Evolutionary conservation across 139 green algal genomes (phyloP).

Genomic region (Pleodorina starrii): DNA sequence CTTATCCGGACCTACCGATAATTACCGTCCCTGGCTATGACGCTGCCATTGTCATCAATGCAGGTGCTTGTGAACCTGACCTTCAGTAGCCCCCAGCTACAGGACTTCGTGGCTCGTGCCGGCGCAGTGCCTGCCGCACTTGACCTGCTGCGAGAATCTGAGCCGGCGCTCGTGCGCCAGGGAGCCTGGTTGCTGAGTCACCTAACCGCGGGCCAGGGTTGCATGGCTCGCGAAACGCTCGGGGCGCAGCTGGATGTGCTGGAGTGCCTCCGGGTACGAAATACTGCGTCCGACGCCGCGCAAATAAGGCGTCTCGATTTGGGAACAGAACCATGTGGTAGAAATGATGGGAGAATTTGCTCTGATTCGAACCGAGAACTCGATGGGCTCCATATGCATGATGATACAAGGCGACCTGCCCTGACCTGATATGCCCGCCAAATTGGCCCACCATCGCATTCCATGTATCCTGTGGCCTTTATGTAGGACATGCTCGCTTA

Average conservation of each 20-base stretch:
- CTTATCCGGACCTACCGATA: no score
- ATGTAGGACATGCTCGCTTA: neutral
- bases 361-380: no score
- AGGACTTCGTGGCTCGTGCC: neutral
- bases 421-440: no score
- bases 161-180: neutral
- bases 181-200: conserved; percentile 23
- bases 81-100: neutral
- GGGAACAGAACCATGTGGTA: no score
- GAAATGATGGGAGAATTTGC: no score
- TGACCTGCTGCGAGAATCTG: neutral
- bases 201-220: conserved; percentile 5
- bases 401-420: no score
- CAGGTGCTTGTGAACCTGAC: conserved; percentile 27
- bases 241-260: neutral
- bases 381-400: no score
- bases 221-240: neutral
- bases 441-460: no score
- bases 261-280: neutral
- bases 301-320: no score
- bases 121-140: neutral
- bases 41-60: neutral
- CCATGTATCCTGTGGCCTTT: neutral
- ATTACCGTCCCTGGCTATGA: neutral
- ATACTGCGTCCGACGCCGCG: no score